Evolutionary conservation across 2,329 filamentous ascomycete genomes (phyloP), one percentile per base, ranked within the genome.

Genomic region (Phymatotrichopsis omnivora): DNA sequence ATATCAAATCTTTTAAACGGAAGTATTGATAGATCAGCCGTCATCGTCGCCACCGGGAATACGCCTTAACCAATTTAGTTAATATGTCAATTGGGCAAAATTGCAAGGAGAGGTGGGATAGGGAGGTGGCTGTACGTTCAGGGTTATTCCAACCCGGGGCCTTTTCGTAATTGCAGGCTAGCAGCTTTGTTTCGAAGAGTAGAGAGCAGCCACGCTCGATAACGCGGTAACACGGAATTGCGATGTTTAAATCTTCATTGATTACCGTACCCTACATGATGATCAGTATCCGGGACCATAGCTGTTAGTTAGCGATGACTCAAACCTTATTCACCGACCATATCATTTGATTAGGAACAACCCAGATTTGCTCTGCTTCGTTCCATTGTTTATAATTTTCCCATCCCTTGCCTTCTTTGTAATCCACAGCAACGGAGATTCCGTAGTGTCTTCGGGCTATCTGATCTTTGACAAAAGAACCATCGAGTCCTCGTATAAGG

Each of bases 391-490:
- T 35, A 3, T 35, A 17, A 11, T 35, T 12, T 4, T 11, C n/a
- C 7, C 3, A n/a, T 7, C 23, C 17, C 7, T 20, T 20, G 2
- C 5, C 14, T n/a, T 35, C 32, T 5, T 35, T 22, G 23, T 16
- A 35, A 22, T 35, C 17, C 3, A 20, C 32, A n/a, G 32, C 19
- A 11, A 35, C 32, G 12, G 32, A 22, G 3, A 22, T 39, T 12
- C 48, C 48, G 23, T 48, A 51, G 25, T 51, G 48, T 4, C 48
- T 39, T 10, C 45, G 45, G 20, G 48, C 14, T 32, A 40, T 34
- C 19, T 45, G 39, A 36, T 47, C 29, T n/a, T 40, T 39, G 30
- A 51, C 37, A 12, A 47, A 20, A 3, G 45, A 23, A 7, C 49
- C 37, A 7, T 46, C 48, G 8, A 53, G 37, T 11, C 49, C 40